These are phyloP conservation scores for Talaromyces pinophilus DNA, from an alignment of 2,329 filamentous ascomycete genomes.

Conservation along the genomic window DNA sequence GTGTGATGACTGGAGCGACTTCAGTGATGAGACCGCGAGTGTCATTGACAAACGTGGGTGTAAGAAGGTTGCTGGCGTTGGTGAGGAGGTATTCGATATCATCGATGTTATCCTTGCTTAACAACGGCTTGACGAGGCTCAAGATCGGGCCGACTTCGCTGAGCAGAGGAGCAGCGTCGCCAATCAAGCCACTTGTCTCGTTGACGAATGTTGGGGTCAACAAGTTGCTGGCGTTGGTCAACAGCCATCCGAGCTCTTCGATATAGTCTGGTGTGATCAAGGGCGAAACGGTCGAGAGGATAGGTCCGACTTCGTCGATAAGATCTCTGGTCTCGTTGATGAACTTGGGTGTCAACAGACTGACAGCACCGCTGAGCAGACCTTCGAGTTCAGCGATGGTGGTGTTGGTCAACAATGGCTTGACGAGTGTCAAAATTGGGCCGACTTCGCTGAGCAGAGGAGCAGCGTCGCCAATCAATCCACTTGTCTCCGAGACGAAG, in stretches of 20 bases:
- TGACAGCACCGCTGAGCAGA: conserved; percentile 29
- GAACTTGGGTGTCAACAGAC: conserved; percentile 27
- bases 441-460: conserved; percentile 18
- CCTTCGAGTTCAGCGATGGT: conserved; percentile 28
- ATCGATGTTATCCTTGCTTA: conserved; percentile 19
- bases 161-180: conserved; percentile 19
- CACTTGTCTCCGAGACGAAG: conserved; percentile 31
- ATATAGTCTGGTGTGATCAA: conserved; percentile 18
- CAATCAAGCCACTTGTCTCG: conserved; percentile 29
- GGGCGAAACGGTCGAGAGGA: conserved; percentile 26
- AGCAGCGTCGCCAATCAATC: conserved; percentile 23
- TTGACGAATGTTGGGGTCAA: conserved; percentile 32
- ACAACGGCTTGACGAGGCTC: conserved; percentile 16
- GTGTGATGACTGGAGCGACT: conserved; percentile 32
- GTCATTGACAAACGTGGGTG: conserved; percentile 31
- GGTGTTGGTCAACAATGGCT: conserved; percentile 28
- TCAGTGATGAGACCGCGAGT: conserved; percentile 28
- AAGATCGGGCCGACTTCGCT: conserved; percentile 12
- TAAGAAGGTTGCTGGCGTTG: conserved; percentile 30
- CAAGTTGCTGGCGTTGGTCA: conserved; percentile 28
- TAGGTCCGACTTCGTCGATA: conserved; percentile 17
- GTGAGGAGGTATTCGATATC: conserved; percentile 21
- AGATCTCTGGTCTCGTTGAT: conserved; percentile 19
- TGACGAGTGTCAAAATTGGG: conserved; percentile 12
- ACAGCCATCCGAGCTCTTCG: conserved; percentile 18